Percentiles rank a stretch among this genome's conserved stretches.
Conservation (phyloP, 345 rosid genomes). For the Gossypium thurberi region DNA sequence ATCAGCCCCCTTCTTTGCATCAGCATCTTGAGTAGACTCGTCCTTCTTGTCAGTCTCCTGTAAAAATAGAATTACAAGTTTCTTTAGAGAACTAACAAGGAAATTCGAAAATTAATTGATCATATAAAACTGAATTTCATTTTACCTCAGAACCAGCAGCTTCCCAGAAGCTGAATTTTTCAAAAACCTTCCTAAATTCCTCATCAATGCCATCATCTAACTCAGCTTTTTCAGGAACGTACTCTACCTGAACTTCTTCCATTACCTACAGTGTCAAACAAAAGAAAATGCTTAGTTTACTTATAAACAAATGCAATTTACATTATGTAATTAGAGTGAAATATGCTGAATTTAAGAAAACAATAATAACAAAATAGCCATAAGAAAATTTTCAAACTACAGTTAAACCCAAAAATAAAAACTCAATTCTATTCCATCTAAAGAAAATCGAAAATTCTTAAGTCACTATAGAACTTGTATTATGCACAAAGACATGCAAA, state of each 20-base stretch:
- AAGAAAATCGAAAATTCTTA: background rate
- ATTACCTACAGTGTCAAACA: constrained; percentile 28
- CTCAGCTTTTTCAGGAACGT: constrained; percentile 82
- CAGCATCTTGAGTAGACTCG: constrained; percentile 57
- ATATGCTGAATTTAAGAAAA: background rate
- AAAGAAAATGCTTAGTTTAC: background rate
- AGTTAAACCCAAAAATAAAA: background rate
- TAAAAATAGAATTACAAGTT: constrained; percentile 7
- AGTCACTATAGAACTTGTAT: background rate
- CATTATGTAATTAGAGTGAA: background rate
- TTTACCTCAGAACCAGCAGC: constrained; percentile 53
- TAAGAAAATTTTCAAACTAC: background rate
- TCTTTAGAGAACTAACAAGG: background rate
- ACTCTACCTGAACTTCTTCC: constrained; percentile 76
- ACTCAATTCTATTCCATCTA: background rate
- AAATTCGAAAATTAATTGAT: background rate
- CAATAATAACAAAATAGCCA: background rate
- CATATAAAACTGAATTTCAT: background rate
- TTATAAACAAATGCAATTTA: background rate
- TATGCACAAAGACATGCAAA: background rate
- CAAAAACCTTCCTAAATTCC: constrained; percentile 71
- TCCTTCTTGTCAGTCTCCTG: constrained; percentile 63
- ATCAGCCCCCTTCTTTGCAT: constrained; percentile 51
- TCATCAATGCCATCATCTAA: constrained; percentile 75
- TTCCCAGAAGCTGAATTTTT: constrained; percentile 68